These are phyloP conservation scores for Citrus sinensis DNA, from an alignment of 345 rosid genomes.

Conservation along the genomic window DNA sequence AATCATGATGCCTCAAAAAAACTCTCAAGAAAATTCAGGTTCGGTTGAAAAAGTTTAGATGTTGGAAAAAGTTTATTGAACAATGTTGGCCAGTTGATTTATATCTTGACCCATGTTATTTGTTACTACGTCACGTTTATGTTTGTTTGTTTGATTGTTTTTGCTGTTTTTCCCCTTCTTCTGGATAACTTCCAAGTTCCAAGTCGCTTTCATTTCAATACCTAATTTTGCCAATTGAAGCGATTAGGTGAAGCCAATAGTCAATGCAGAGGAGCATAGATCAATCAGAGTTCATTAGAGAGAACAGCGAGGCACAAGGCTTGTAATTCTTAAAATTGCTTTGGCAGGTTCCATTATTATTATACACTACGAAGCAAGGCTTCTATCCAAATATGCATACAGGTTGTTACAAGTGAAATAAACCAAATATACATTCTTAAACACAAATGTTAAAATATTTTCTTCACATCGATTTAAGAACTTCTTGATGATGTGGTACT, in stretches of 20 bases:
- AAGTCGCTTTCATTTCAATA: neutral
- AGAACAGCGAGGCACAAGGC: neutral
- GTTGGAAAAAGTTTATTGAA: neutral
- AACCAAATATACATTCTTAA: neutral
- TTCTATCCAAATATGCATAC: constrained; percentile 13
- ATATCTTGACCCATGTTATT: too few species aligned
- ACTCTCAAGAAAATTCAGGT: too few species aligned
- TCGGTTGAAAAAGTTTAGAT: too few species aligned
- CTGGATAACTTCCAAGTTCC: neutral
- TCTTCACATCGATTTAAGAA: constrained; percentile 3
- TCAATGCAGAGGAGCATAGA: neutral
- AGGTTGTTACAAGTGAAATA: neutral
- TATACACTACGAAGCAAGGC: constrained; percentile 11
- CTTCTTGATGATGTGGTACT: neutral
- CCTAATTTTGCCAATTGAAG: neutral
- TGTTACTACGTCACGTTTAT: neutral
- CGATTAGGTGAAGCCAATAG: neutral
- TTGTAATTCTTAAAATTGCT: neutral
- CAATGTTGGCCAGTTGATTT: neutral
- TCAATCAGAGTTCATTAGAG: neutral
- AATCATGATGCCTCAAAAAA: too few species aligned
- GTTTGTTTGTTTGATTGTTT: neutral
- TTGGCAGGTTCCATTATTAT: neutral
- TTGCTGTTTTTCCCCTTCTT: too few species aligned
- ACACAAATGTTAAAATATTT: neutral